Percentiles rank a stretch among this genome's conserved stretches.
Evolutionary conservation across 805 yeast genomes (phyloP).

Genomic region (Candida jianshihensis): DNA sequence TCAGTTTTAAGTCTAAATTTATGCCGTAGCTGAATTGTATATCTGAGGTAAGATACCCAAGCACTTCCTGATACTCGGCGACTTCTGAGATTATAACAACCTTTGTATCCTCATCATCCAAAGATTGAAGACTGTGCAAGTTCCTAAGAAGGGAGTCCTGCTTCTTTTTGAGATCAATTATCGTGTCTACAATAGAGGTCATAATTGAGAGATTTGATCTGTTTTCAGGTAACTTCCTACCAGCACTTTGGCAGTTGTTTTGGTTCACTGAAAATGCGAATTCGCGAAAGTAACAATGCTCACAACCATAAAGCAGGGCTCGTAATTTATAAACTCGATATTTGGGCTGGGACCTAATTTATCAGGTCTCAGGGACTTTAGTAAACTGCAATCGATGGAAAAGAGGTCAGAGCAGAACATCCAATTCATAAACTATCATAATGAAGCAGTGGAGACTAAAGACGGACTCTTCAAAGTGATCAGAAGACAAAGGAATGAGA

Average conservation of each 20-base stretch:
- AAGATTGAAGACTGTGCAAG: conserved; percentile 6
- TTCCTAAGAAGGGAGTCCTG: conserved; percentile 9
- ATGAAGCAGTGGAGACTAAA: neutral
- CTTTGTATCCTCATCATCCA: conserved; percentile 11
- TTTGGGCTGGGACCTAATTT: too few relatives aligned
- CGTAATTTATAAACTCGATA: neutral
- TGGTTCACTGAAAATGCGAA: too few relatives aligned
- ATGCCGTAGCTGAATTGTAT: conserved; percentile 16
- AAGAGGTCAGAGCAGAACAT: too few relatives aligned
- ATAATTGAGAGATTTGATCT: neutral
- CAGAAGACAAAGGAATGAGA: neutral
- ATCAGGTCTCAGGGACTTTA: too few relatives aligned
- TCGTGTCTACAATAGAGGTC: too few relatives aligned
- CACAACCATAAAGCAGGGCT: neutral
- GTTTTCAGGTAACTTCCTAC: neutral
- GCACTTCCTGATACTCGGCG: conserved; percentile 10
- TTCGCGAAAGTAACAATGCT: too few relatives aligned
- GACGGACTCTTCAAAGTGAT: neutral
- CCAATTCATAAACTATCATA: conserved; percentile 4
- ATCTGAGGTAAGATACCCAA: conserved; percentile 8
- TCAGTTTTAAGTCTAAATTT: conserved; percentile 2
- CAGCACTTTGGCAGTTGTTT: neutral
- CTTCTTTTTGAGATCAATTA: neutral
- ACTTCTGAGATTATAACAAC: conserved; percentile 10
- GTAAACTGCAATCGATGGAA: too few relatives aligned